phyloP scores from a whole-genome alignment of 179 eudicot genomes.

The Beta lomatogona region DNA sequence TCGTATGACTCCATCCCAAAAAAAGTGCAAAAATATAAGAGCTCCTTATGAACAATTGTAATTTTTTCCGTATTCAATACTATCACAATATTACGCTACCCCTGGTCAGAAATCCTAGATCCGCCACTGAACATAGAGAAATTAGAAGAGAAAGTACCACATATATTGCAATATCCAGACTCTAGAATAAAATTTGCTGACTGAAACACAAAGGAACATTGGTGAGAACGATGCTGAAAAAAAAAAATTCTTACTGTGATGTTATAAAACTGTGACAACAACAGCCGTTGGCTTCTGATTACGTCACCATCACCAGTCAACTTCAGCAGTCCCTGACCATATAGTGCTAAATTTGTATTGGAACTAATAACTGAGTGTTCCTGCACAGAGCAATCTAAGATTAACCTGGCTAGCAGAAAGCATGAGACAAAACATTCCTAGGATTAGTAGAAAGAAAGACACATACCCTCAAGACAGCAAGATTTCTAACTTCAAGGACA shows the following conservation, averaged over 20 bases:
- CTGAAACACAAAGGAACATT: neutral
- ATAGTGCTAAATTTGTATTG: constrained; percentile 72
- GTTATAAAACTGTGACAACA: constrained; percentile 77
- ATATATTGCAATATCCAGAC: neutral
- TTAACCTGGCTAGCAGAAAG: constrained; percentile 9
- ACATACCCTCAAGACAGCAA: constrained; percentile 71
- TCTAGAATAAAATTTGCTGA: neutral
- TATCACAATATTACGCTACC: too few species aligned
- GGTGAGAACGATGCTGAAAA: neutral
- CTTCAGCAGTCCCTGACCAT: constrained; percentile 77
- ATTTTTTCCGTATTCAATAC: too few species aligned
- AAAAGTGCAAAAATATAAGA: too few species aligned
- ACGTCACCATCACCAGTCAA: constrained; percentile 80
- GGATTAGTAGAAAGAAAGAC: neutral
- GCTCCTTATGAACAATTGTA: too few species aligned
- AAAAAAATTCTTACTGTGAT: constrained; percentile 59
- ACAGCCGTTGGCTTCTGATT: constrained; percentile 77
- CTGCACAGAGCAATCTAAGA: constrained; percentile 40
- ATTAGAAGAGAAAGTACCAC: neutral
- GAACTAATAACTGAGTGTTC: constrained; percentile 71
- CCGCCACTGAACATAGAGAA: too few species aligned
- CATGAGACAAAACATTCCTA: neutral
- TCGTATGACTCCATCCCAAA: too few species aligned
- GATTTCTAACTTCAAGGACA: constrained; percentile 82
- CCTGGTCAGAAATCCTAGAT: too few species aligned